Evolutionary conservation across 441 rosid species (phyloP), one percentile per base, ranked within the genome.

Genomic region (Pelargonium cotyledonis): DNA sequence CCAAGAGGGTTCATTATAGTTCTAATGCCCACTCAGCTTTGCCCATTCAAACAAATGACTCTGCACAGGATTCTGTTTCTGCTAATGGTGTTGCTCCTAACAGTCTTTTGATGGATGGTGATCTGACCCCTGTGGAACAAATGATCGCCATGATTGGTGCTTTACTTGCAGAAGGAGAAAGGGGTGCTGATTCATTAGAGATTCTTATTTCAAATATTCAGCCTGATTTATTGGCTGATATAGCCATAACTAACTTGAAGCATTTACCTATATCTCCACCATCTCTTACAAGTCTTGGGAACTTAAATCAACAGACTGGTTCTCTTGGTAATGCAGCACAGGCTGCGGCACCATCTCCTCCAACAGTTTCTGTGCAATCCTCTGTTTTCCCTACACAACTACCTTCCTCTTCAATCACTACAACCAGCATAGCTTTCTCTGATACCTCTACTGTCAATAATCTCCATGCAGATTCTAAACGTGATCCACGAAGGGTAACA

Each of bases 131-230:
- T 71, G 99, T 85, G 66, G 98, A 91, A 78, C 96, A 96, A 83
- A 93, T 96, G 98, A 88, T 93, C 74, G 88, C 97, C 62, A 90
- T 96, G 95, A 93, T 96, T 81, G 98, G 98, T 80, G 99, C 97
- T 72, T 83, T 96, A 83, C 99, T 96, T 74, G 99, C 97, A 31
- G 99, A 93, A 88, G 99, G 99, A 63, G 98, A 96, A 81, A 86
- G 97, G 77, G 99, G 99, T 31, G 97, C 97, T 66, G 95, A 92
- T 80, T 96, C 99, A 57, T 94, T 96, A 74, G 96, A 86, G 80
- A 79, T 96, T 81, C 97, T 96, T 66, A 83, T 96, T 80, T 86
- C 96, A 69, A 86, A 86, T 79, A 87, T 95, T 73, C 98, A 95
- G 80, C 98, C 99, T 77, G 99, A 96, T 79, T 82, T 96, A 81